phyloP scores from a whole-genome alignment of 768 basidiomycete species.

The Rhizopogon roseolus region DNA sequence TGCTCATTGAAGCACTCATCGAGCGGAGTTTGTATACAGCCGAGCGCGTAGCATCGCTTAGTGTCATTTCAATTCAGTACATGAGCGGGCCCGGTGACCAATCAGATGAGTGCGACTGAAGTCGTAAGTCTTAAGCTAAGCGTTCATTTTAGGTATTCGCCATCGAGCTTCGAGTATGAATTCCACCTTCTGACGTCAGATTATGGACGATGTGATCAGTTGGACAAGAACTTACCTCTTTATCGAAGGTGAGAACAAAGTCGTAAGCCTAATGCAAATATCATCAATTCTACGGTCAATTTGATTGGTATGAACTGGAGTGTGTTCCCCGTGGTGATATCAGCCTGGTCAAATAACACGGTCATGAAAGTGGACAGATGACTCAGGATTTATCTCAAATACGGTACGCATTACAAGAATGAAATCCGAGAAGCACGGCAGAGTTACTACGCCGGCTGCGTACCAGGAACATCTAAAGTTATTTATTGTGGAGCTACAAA shows the following conservation, averaged over 20 bases:
- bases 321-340: neutral
- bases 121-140: no score
- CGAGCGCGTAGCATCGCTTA: no score
- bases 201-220: neutral
- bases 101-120: no score
- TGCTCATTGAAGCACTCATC: no score
- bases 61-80: no score
- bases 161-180: neutral
- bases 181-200: neutral
- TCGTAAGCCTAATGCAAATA: neutral
- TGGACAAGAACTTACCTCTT: neutral
- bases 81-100: no score
- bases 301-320: neutral
- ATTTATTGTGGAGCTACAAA: no score
- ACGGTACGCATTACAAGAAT: neutral
- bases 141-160: neutral
- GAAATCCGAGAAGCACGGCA: no score
- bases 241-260: neutral
- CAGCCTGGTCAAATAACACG: neutral
- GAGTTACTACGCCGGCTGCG: no score
- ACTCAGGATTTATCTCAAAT: neutral
- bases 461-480: no score
- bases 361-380: neutral
- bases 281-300: neutral
- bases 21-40: no score